Base-by-base conservation (phyloP, 176 grass and related monocot genomes). In the Oryza meyeriana region DNA sequence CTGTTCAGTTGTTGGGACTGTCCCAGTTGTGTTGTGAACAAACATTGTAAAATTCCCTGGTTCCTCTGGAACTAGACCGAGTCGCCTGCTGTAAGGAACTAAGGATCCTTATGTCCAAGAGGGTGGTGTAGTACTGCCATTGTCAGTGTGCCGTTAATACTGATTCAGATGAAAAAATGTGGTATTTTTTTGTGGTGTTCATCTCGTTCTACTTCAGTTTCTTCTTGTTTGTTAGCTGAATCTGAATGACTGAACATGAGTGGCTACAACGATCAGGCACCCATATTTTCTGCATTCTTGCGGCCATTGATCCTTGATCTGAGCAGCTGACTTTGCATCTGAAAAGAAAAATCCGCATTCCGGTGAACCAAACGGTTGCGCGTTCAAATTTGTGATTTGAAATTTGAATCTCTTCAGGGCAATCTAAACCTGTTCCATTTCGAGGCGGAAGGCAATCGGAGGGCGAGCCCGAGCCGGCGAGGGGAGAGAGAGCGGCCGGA, bases 131-230 rank as follows among this genome's bases (percentile, higher is more conserved):
- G 25, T 41, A 3, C 57, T 27, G 10, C 13, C 77, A 9, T 64
- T 85, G 32, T 69, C 31, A 64, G 39, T 55, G 39, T 64, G 64
- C 65, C 76, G 32, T 76, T 81, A 32, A 32, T 66, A 79, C 59
- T 40, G 64, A 85, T 67, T 79, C 30, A 76, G 77, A 64, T 85
- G 31, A 33, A 30, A 77, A 75, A 34, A 63, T 89, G 82, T 59
- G 36, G 25, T 71, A 41, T 64, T 61, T 64, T 61, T 30, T 70
- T 80, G 22, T 41, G 62, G 3, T 67, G 44, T 52, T 27, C 40
- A 52, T 64, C 52, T 4, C 9, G 12, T 69, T 74, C 35, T 34
- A 5, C 36, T 50, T 52, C 4, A 42, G 31, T 34, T 35, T 22
- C 33, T 70, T 50, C 18, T 61, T 62, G 6, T 13, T 48, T 64